Base-by-base conservation (phyloP, 2,329 filamentous ascomycete species). In the Thyridium curvatum region DNA sequence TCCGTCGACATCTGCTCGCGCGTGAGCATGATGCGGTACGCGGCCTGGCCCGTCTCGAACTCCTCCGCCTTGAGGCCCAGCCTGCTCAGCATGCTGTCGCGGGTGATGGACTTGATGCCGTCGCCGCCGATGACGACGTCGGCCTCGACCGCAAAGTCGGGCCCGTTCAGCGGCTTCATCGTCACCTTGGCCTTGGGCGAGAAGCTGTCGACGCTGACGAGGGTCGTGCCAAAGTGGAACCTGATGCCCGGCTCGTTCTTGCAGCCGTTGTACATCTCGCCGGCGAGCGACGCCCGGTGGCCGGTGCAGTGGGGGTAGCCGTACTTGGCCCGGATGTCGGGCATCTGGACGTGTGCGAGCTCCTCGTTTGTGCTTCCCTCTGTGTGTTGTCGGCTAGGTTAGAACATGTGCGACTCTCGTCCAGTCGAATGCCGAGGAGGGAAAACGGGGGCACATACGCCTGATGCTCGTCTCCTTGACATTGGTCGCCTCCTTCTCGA, bases 291-390 rank as follows among this genome's bases (percentile, higher is more conserved):
- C 1, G 82, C 72, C 15, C 86, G 78, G 56, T 93, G 86, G 8
- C 84, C 86, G 4, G 86, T 84, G 74, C 86, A 88, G 62, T 91
- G 86, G 1, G 84, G 79, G 55, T 84, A 88, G 29, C 76, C 76
- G 54, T 89, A 91, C 26, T 74, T 79, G 8, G 74, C 62, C 36
- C 73, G 65, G 46, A 91, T 79, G 48, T 87, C 79, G 26, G 68
- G 66, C 52, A 91, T 74, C 43, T 79, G 69, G 32, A 91, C 84
- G 49, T 84, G 79, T 3, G 77, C 78, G 7, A 91, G 72, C 58
- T 90, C 84, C 4, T 66, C 61, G 54, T 89, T 73, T 7, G 77
- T 78, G 29, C 79, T 70, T 18, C 86, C 85, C 62, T 87, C 77
- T 72, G 46, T 40, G 15, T 17, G 13, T 30, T 39, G 9, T 31